phyloP scores from a whole-genome alignment of 169 alveolate genomes.

The Cyclospora cayetanensis region DNA sequence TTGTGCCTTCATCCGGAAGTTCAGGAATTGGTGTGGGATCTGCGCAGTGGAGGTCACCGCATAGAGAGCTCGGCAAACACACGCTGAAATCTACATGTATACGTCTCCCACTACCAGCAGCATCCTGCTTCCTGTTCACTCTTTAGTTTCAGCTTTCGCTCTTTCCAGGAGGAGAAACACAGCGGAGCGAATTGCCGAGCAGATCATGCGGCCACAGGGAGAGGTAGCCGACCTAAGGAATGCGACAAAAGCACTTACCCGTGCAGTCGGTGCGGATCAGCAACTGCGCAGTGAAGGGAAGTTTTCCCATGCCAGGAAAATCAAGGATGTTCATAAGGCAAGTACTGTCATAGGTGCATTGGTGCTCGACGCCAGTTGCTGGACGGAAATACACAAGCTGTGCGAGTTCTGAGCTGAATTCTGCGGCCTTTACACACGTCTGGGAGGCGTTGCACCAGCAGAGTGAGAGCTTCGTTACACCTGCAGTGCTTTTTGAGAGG shows the following conservation, averaged over 20 bases:
- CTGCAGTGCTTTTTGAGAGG: neutral
- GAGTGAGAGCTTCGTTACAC: conserved; percentile 6
- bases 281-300: neutral
- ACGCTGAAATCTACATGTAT: too few relatives aligned
- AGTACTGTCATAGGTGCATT: conserved; percentile 43
- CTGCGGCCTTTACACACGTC: neutral
- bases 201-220: too few relatives aligned
- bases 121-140: too few relatives aligned
- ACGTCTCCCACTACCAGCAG: too few relatives aligned
- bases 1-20: conserved; percentile 33
- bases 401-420: conserved; percentile 4
- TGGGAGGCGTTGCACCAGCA: conserved; percentile 58
- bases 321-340: conserved; percentile 37
- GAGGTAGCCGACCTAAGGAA: too few relatives aligned
- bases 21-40: neutral
- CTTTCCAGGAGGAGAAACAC: too few relatives aligned
- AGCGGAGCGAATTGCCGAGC: too few relatives aligned
- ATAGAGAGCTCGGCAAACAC: too few relatives aligned
- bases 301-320: neutral
- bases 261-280: conserved; percentile 36
- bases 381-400: conserved; percentile 12
- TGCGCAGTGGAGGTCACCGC: neutral
- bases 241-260: too few relatives aligned
- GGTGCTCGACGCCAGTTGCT: conserved; percentile 12
- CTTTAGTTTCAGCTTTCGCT: too few relatives aligned